Percentiles rank a stretch among this genome's conserved stretches.
Evolutionary conservation across 2,329 filamentous ascomycete genomes (phyloP).

Genomic region (Volutella citrinella): DNA sequence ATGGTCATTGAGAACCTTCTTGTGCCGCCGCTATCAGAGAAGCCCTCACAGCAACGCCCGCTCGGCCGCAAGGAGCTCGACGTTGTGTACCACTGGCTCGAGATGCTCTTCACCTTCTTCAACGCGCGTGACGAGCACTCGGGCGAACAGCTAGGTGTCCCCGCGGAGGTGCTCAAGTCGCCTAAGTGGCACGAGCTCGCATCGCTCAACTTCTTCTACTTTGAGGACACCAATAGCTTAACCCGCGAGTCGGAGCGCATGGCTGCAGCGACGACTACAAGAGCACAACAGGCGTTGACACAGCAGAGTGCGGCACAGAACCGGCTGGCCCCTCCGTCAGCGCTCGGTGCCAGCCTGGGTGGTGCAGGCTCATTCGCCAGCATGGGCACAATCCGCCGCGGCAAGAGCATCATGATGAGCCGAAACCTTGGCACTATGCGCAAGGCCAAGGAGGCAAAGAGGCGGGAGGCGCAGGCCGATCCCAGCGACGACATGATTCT

Average conservation of each 20-base stretch:
- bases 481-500: constrained; percentile 98
- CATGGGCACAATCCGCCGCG: constrained; percentile 63
- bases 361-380: constrained; percentile 53
- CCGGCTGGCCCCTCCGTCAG: constrained; percentile 66
- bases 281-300: constrained; percentile 66
- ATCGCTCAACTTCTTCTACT: constrained; percentile 98
- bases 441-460: constrained; percentile 92
- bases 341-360: constrained; percentile 34
- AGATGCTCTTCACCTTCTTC: constrained; percentile 91
- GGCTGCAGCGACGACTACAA: constrained; percentile 79
- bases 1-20: constrained; percentile 86
- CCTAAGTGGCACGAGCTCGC: constrained; percentile 98
- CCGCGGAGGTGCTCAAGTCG: constrained; percentile 87
- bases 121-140: constrained; percentile 82
- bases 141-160: constrained; percentile 81
- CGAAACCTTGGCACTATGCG: constrained; percentile 95
- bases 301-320: constrained; percentile 50
- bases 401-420: constrained; percentile 86
- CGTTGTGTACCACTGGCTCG: constrained; percentile 91
- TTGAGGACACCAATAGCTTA: constrained; percentile 84
- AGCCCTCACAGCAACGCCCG: constrained; percentile 80
- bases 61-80: constrained; percentile 87
- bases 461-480: constrained; percentile 92
- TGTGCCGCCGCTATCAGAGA: constrained; percentile 92
- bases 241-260: constrained; percentile 96